Evolutionary conservation across 1,139 yeast species (phyloP).

Genomic region (Nematodospora anomalae): DNA sequence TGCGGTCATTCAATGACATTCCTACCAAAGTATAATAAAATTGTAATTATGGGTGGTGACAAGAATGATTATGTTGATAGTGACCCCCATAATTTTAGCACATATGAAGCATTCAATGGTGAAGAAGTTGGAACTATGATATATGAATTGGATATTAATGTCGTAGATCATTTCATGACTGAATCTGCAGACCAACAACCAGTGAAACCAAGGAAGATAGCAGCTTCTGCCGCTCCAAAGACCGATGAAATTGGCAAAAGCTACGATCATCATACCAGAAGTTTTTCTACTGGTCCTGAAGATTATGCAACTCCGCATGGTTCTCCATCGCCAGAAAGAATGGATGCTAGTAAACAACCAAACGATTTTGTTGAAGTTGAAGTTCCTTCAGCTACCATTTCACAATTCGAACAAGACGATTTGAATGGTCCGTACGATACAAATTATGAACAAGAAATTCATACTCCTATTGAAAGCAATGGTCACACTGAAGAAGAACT

Average conservation of each 20-base stretch:
- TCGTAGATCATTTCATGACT: slow-evolving; percentile 35
- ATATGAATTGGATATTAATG: slow-evolving; percentile 56
- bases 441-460: slow-evolving; percentile 4
- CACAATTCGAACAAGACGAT: slow-evolving; percentile 15
- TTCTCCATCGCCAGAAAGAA: slow-evolving; percentile 34
- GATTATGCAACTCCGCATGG: slow-evolving; percentile 43
- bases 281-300: slow-evolving; percentile 43
- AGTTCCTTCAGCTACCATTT: slow-evolving; percentile 25
- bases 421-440: slow-evolving; percentile 6
- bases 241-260: slow-evolving; percentile 14
- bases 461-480: slow-evolving; percentile 4
- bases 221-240: slow-evolving; percentile 18
- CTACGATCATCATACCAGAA: slow-evolving; percentile 38
- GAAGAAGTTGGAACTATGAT: slow-evolving; percentile 58
- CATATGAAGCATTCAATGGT: slow-evolving; percentile 53
- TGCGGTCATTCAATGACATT: slow-evolving; percentile 94
- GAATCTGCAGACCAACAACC: slow-evolving; percentile 7
- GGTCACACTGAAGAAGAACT: slow-evolving; percentile 4
- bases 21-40: slow-evolving; percentile 60
- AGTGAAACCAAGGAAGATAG: slow-evolving; percentile 10
- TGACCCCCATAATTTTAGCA: slow-evolving; percentile 39
- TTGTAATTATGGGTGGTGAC: slow-evolving; percentile 92
- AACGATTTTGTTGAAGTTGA: slow-evolving; percentile 34
- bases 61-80: slow-evolving; percentile 54
- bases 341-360: slow-evolving; percentile 8